Conservation (phyloP, 805 yeast species). For the Scheffersomyces coipomensis region DNA sequence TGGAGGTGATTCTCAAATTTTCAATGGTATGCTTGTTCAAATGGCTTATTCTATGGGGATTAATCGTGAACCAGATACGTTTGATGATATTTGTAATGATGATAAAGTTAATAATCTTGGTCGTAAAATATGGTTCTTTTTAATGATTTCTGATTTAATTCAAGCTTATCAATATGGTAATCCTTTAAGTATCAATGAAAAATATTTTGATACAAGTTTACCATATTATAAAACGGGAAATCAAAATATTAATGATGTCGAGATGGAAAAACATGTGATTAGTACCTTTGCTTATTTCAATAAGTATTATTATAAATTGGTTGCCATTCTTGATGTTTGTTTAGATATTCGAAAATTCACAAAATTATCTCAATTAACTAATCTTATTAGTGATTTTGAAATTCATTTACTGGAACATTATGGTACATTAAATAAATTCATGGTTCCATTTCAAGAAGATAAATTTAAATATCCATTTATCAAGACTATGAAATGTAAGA, state of each 20-base stretch:
- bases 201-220: constrained; percentile 23
- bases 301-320: constrained; percentile 25
- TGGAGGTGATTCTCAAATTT: constrained; percentile 58
- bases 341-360: constrained; percentile 16
- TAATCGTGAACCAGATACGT: constrained; percentile 64
- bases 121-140: constrained; percentile 38
- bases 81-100: constrained; percentile 25
- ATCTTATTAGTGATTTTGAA: constrained; percentile 35
- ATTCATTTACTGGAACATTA: constrained; percentile 23
- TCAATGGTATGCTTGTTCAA: constrained; percentile 56
- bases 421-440: constrained; percentile 21
- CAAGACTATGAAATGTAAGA: constrained; percentile 24
- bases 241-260: constrained; percentile 30
- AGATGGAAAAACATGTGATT: constrained; percentile 35
- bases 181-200: constrained; percentile 28
- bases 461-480: constrained; percentile 17
- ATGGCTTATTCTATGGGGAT: constrained; percentile 68
- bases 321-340: constrained; percentile 20
- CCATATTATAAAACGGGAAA: constrained; percentile 35
- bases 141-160: constrained; percentile 25
- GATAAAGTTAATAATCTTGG: constrained; percentile 21
- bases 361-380: constrained; percentile 17
- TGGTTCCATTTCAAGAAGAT: constrained; percentile 16
- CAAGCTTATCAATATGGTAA: constrained; percentile 33
- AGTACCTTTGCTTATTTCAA: constrained; percentile 26